Evolutionary conservation across 2,329 filamentous ascomycete genomes (phyloP), one percentile per base, ranked within the genome.

Genomic region (Tolypocladium guangdongense): DNA sequence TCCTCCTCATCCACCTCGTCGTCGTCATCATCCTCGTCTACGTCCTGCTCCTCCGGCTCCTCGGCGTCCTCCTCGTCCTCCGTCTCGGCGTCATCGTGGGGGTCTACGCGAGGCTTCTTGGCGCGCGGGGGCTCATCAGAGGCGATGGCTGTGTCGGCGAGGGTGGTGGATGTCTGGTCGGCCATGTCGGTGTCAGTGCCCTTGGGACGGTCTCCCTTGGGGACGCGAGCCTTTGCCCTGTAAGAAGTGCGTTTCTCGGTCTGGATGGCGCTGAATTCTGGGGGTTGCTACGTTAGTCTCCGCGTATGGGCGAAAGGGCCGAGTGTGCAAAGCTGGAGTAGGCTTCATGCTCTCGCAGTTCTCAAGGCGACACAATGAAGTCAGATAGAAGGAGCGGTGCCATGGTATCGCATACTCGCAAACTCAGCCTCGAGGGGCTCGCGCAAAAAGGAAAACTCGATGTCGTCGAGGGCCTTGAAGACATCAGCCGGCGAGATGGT

Each of bases 401-500:
- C 27, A 14, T 7, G 43, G 5, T 20, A 14, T 46, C 5, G 74
- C 83, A 49, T 66, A 89, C 86, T 90, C 43, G 81, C 80, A 65
- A 90, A 85, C 68, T 92, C 88, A 7, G 82, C 84, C 68, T 92
- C 85, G 35, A 92, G 73, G 36, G 82, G 76, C 53, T 74, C 74
- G 16, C 81, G 79, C 53, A 89, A 74, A 65, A 91, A 90, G n/a
- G 76, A 77, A 49, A 88, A 88, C 66, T 92, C 88, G 48, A 84
- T 80, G 38, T 88, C 84, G n/a, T 87, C 82, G 48, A 93, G 76
- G 0, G 87, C 88, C 50, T 83, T 82, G 63, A 91, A 83, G 41
- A 93, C 86, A 64, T 92, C 87, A 41, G 78, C 77, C 0, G 87
- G 86, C 62, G 82, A 78, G 60, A 93, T 86, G 0, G 87, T 92